phyloP scores from a whole-genome alignment of 78 protist species.

The Trichosphaerium sp. region DNA sequence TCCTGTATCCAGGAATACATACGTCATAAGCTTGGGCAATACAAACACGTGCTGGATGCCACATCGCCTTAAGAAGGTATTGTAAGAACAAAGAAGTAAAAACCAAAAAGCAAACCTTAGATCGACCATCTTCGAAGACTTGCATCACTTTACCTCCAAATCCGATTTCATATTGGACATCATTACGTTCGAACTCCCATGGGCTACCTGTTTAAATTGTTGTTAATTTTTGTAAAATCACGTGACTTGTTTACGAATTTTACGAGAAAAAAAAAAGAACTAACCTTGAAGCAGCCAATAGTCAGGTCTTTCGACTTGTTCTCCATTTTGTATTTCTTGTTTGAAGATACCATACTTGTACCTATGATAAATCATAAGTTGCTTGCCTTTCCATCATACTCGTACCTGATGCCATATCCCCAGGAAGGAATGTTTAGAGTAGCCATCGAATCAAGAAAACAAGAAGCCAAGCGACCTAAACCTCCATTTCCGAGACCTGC shows the following conservation, averaged over 20 bases:
- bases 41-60: no score
- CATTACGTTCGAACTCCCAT: constrained; percentile 78
- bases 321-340: constrained; percentile 78
- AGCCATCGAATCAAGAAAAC: constrained; percentile 83
- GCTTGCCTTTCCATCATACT: no score
- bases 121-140: not conserved
- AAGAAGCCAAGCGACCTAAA: constrained; percentile 86
- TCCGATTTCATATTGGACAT: constrained; percentile 53
- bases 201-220: no score
- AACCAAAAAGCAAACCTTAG: not conserved
- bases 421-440: constrained; percentile 77
- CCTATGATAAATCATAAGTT: not conserved
- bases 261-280: not conserved
- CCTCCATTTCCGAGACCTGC: constrained; percentile 98
- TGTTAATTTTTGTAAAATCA: not conserved
- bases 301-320: constrained; percentile 82
- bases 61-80: constrained; percentile 11
- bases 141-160: constrained; percentile 42
- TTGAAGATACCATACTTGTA: constrained; percentile 90
- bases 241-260: not conserved
- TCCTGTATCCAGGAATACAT: constrained; percentile 82
- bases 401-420: constrained; percentile 82
- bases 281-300: constrained; percentile 75
- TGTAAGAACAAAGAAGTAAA: not conserved
- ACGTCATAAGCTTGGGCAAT: constrained; percentile 37